A percentile compares a stretch with the other conserved stretches of the same genome.
Evolutionary conservation across 257 asterid genomes (phyloP).

Genomic region (Solanum piurae): DNA sequence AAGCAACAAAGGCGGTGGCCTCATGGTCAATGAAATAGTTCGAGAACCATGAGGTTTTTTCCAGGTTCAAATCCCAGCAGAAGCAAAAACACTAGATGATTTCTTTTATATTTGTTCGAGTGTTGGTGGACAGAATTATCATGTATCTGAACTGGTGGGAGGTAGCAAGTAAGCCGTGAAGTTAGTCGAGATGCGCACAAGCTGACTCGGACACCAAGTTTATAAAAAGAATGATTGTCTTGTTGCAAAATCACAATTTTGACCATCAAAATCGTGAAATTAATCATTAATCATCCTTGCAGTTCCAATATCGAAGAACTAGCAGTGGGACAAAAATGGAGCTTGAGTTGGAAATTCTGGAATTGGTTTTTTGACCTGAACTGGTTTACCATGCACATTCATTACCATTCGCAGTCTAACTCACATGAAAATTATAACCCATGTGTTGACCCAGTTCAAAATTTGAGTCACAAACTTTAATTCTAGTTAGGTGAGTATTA

Average conservation of each 20-base stretch:
- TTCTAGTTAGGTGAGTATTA: not conserved
- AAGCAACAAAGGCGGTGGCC: not conserved
- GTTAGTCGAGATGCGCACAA: not conserved
- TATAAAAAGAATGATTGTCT: not conserved
- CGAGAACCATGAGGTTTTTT: not conserved
- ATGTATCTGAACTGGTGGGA: not conserved
- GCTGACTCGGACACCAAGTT: not conserved
- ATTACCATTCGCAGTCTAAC: not conserved
- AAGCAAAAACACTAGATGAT: not conserved
- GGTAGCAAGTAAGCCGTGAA: not conserved
- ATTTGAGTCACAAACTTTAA: not conserved
- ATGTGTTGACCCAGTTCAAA: not conserved
- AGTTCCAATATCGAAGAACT: not conserved
- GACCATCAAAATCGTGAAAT: not conserved
- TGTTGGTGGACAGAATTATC: not conserved
- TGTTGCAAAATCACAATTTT: not conserved
- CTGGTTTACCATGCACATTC: not conserved
- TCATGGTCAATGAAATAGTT: not conserved
- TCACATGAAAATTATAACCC: not conserved
- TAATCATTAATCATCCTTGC: not conserved
- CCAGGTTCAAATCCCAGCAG: not conserved
- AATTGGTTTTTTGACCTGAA: not conserved
- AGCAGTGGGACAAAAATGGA: not conserved
- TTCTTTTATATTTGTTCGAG: not conserved
- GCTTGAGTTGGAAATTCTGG: not conserved